These are phyloP conservation scores for Asterionellopsis glacialis DNA, from an alignment of 108 stramenopile species.

Conservation along the genomic window DNA sequence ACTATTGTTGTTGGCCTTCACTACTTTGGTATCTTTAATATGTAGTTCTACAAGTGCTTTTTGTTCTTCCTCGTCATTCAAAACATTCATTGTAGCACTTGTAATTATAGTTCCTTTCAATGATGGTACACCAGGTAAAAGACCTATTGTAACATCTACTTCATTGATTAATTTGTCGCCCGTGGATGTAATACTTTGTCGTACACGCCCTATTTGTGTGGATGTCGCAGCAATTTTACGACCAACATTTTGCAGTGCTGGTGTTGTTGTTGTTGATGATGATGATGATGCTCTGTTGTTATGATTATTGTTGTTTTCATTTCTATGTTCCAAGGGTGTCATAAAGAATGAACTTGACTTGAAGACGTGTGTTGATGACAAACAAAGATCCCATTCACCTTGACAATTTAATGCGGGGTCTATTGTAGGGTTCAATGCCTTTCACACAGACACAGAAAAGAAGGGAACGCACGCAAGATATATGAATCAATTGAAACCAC, in stretches of 20 bases:
- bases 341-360: conserved; percentile 80
- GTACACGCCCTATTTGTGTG: conserved; percentile 66
- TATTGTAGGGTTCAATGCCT: conserved; percentile 77
- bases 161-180: conserved; percentile 51
- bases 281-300: too few species aligned
- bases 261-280: too few species aligned
- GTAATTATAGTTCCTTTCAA: conserved; percentile 77
- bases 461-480: too few species aligned
- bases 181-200: conserved; percentile 57
- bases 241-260: conserved; percentile 58
- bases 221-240: conserved; percentile 73
- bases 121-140: conserved; percentile 69
- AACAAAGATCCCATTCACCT: conserved; percentile 81
- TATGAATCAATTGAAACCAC: neutral
- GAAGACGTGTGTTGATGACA: conserved; percentile 78
- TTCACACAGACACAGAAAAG: too few species aligned
- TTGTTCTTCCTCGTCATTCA: too few species aligned
- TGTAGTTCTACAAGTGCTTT: too few species aligned
- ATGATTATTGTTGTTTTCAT: conserved; percentile 61
- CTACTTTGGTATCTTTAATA: too few species aligned
- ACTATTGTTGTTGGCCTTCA: too few species aligned
- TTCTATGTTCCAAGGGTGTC: conserved; percentile 49
- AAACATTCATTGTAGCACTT: conserved; percentile 46
- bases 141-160: conserved; percentile 72
- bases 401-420: conserved; percentile 61